These are phyloP conservation scores for Ophiocordyceps camponoti-leonardi DNA, from an alignment of 2,329 filamentous ascomycete genomes.

Conservation along the genomic window DNA sequence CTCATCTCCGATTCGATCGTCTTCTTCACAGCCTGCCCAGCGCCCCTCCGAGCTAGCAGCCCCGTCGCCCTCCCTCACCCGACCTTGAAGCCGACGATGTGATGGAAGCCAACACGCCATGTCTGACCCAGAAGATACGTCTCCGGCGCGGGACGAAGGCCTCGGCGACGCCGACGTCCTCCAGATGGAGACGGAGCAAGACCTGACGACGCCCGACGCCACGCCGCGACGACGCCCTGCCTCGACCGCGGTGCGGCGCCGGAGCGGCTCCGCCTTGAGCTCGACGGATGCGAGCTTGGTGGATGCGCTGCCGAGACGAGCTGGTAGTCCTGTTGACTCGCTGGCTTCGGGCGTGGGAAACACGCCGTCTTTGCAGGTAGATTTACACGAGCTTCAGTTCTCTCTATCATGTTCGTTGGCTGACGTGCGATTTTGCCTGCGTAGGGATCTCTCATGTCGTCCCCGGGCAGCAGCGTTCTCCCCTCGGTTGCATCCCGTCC, in stretches of 20 bases:
- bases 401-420: background rate
- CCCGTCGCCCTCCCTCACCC: background rate
- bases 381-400: slow-evolving; percentile 6
- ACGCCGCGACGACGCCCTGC: background rate
- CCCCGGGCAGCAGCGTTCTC: slow-evolving; percentile 58
- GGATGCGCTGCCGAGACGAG: slow-evolving; percentile 34
- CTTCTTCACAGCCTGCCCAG: too few relatives aligned
- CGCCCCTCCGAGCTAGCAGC: background rate
- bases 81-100: slow-evolving; percentile 8
- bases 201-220: slow-evolving; percentile 4
- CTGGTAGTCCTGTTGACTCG: slow-evolving; percentile 52
- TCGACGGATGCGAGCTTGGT: slow-evolving; percentile 28
- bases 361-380: slow-evolving; percentile 66
- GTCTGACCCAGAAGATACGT: slow-evolving; percentile 29
- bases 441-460: slow-evolving; percentile 44
- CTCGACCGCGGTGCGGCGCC: slow-evolving; percentile 7
- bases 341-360: slow-evolving; percentile 63
- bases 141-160: slow-evolving; percentile 19
- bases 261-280: slow-evolving; percentile 32
- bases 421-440: slow-evolving; percentile 8
- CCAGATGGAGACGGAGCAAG: slow-evolving; percentile 4
- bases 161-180: slow-evolving; percentile 15
- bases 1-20: too few relatives aligned
- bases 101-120: slow-evolving; percentile 26
- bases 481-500: slow-evolving; percentile 51